These are phyloP conservation scores for Trichocladium antarcticum DNA, from an alignment of 495 filamentous ascomycete genomes.

Conservation along the genomic window DNA sequence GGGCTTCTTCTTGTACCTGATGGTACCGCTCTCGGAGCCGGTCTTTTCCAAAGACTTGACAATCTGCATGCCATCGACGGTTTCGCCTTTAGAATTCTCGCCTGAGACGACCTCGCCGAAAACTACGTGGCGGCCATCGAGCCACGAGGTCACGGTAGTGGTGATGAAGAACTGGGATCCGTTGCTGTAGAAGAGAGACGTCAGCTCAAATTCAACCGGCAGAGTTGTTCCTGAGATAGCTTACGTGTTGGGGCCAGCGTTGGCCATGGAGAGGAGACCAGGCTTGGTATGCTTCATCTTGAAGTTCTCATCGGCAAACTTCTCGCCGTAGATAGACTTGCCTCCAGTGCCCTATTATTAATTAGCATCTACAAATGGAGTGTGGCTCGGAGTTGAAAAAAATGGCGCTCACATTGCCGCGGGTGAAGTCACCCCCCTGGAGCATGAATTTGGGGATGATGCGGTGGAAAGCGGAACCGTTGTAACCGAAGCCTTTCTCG, in stretches of 20 bases:
- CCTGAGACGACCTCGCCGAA: conserved; percentile 72
- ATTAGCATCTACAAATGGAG: conserved; percentile 5
- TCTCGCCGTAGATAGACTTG: conserved; percentile 80
- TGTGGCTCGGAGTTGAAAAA: not conserved
- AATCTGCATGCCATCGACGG: too few relatives aligned
- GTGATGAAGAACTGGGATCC: conserved; percentile 74
- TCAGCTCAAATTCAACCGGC: not conserved
- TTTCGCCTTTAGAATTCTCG: too few relatives aligned
- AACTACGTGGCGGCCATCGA: conserved; percentile 71
- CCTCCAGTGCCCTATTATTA: conserved; percentile 62
- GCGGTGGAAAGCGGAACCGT: conserved; percentile 83
- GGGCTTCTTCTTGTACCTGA: conserved; percentile 53
- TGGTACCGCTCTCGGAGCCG: conserved; percentile 49
- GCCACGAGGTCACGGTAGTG: conserved; percentile 58
- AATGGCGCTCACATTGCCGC: conserved; percentile 67
- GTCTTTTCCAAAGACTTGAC: conserved; percentile 66
- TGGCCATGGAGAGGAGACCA: conserved; percentile 71
- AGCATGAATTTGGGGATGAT: conserved; percentile 97
- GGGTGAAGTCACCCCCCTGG: conserved; percentile 99
- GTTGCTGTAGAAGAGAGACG: conserved; percentile 40
- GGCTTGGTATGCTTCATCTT: conserved; percentile 48
- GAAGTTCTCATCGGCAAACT: conserved; percentile 78
- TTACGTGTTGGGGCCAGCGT: conserved; percentile 70
- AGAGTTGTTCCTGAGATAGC: conserved; percentile 12
- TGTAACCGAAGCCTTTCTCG: conserved; percentile 77